phyloP scores from a whole-genome alignment of 306 rosid genomes.

The Fagus crenata region DNA sequence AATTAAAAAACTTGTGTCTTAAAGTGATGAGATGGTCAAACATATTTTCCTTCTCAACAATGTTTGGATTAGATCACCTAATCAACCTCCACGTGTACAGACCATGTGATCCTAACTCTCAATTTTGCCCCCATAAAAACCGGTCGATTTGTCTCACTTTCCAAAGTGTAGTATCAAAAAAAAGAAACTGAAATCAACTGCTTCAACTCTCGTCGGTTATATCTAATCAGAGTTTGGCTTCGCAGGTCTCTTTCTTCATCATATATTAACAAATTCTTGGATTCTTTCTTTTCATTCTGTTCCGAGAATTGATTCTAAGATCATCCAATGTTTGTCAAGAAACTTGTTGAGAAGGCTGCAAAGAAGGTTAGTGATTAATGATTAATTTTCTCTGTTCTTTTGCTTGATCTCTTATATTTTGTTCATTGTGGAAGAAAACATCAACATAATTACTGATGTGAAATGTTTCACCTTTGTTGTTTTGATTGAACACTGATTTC shows the following conservation, averaged over 20 bases:
- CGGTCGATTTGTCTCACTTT: conserved; percentile 28
- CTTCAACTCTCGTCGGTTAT: conserved; percentile 44
- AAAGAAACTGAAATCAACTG: conserved; percentile 43
- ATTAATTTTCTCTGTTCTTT: neutral
- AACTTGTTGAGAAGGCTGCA: conserved; percentile 84
- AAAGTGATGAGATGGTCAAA: no score
- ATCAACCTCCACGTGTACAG: conserved; percentile 44
- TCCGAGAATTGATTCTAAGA: conserved; percentile 11
- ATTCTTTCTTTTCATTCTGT: neutral
- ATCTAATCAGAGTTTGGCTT: conserved; percentile 44
- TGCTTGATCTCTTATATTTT: neutral
- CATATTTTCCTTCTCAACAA: neutral
- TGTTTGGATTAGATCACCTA: neutral
- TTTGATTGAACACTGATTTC: neutral
- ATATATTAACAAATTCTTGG: neutral
- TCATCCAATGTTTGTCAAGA: conserved; percentile 70
- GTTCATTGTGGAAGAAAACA: neutral
- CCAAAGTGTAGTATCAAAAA: neutral
- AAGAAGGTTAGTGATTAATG: conserved; percentile 52
- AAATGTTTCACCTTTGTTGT: neutral
- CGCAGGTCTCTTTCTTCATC: neutral
- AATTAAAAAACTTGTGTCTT: no score
- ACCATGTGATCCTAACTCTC: conserved; percentile 28
- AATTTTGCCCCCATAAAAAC: conserved; percentile 30
- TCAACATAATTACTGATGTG: no score